Percentiles rank a stretch among this genome's conserved stretches.
phyloP scores from a whole-genome alignment of 768 basidiomycete genomes.

The Mycena metata region DNA sequence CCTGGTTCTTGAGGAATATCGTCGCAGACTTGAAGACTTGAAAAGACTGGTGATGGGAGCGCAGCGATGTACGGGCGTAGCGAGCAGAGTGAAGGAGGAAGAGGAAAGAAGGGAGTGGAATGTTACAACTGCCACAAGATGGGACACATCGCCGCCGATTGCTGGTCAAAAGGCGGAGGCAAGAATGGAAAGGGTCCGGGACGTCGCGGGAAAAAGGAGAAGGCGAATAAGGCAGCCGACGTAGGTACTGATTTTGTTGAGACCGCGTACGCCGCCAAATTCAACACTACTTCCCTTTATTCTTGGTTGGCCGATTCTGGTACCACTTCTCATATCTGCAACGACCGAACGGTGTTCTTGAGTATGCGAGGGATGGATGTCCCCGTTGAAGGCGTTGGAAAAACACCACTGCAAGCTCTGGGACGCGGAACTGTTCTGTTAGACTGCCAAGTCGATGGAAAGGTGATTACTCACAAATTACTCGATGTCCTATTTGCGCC shows the following conservation, averaged over 20 bases:
- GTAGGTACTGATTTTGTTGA: conserved; percentile 25
- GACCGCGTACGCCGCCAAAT: conserved; percentile 25
- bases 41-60: too few species aligned
- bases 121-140: too few species aligned
- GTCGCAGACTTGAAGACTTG: too few species aligned
- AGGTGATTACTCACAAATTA: conserved; percentile 18
- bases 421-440: conserved; percentile 30
- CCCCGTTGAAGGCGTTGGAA: conserved; percentile 19
- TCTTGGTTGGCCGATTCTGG: conserved; percentile 30
- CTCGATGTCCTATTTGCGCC: conserved; percentile 21
- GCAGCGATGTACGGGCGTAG: too few species aligned
- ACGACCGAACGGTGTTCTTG: neutral
- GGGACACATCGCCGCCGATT: too few species aligned
- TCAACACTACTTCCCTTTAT: conserved; percentile 15
- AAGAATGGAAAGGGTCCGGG: conserved; percentile 40
- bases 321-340: conserved; percentile 32
- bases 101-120: too few species aligned
- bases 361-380: conserved; percentile 3
- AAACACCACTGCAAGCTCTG: conserved; percentile 13
- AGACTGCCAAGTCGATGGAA: conserved; percentile 24
- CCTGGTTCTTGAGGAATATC: too few species aligned
- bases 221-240: conserved; percentile 36
- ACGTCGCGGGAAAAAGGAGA: conserved; percentile 26
- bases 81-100: too few species aligned
- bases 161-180: too few species aligned